These are phyloP conservation scores for Penicillium flavigenum DNA, from an alignment of 495 filamentous ascomycete genomes.

Conservation along the genomic window DNA sequence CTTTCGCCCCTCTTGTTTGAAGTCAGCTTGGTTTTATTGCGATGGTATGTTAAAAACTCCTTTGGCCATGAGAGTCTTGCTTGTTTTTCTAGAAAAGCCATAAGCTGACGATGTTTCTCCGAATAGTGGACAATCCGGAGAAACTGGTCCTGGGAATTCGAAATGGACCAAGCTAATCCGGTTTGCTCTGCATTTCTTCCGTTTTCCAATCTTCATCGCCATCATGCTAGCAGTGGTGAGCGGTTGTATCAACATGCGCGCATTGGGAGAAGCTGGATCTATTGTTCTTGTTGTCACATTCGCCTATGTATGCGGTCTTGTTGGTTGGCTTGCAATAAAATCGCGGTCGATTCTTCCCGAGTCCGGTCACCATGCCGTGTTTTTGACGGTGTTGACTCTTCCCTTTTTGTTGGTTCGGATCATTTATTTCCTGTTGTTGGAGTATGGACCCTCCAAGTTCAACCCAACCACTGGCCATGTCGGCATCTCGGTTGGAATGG, in stretches of 20 bases:
- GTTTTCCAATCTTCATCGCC: conserved; percentile 29
- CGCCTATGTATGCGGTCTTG: conserved; percentile 28
- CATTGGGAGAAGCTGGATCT: conserved; percentile 27
- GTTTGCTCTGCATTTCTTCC: conserved; percentile 25
- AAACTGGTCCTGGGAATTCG: conserved; percentile 33
- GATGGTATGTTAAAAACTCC: conserved; percentile 24
- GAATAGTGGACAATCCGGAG: conserved; percentile 34
- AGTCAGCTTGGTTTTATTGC: conserved; percentile 34
- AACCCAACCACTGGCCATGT: too few species aligned
- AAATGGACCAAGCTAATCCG: conserved; percentile 23
- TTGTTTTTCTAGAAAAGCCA: too few species aligned
- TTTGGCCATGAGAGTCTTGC: not conserved
- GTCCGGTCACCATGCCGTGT: conserved; percentile 24
- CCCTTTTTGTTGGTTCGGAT: too few species aligned
- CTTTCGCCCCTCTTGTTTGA: conserved; percentile 40
- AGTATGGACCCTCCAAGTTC: too few species aligned
- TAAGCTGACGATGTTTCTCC: not conserved
- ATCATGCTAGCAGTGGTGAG: conserved; percentile 33
- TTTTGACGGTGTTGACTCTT: conserved; percentile 20
- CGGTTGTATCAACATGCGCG: conserved; percentile 19
- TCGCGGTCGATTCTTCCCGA: conserved; percentile 25
- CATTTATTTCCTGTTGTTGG: too few species aligned
- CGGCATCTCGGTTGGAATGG: too few species aligned
- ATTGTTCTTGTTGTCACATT: conserved; percentile 28
- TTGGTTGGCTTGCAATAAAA: conserved; percentile 25